A percentile compares a stretch with the other conserved stretches of the same genome.
phyloP scores from a whole-genome alignment of 2,329 filamentous ascomycete genomes.

The Epichloe festucae region DNA sequence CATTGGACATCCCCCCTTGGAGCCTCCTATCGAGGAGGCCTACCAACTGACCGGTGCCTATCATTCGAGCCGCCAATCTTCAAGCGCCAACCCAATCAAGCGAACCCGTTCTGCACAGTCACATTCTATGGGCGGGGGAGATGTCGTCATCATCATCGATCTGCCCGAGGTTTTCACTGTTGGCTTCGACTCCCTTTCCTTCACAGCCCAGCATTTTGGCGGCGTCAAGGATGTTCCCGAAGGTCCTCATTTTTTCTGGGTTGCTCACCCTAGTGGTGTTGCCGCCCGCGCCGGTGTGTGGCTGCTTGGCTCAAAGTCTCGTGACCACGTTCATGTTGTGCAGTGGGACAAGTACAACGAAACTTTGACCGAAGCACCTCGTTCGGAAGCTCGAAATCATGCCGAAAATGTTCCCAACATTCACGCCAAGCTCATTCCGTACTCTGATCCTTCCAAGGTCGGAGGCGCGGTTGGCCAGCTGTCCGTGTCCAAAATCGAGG shows the following conservation, averaged over 20 bases:
- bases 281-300: slow-evolving; percentile 45
- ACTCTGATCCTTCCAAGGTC: slow-evolving; percentile 23
- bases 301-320: slow-evolving; percentile 28
- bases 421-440: slow-evolving; percentile 31
- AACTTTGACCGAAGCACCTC: slow-evolving; percentile 34
- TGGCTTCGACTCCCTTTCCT: slow-evolving; percentile 38
- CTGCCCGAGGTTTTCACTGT: slow-evolving; percentile 38
- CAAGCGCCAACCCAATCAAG: background rate
- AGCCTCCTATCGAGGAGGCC: slow-evolving; percentile 8
- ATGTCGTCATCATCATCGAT: slow-evolving; percentile 39
- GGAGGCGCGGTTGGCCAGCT: slow-evolving; percentile 9
- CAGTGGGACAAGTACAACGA: slow-evolving; percentile 46
- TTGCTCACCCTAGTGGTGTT: slow-evolving; percentile 32
- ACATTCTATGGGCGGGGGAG: slow-evolving; percentile 28
- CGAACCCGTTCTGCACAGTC: slow-evolving; percentile 8
- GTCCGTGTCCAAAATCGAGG: slow-evolving; percentile 9
- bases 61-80: background rate
- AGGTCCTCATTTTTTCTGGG: slow-evolving; percentile 49
- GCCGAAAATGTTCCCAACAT: slow-evolving; percentile 26
- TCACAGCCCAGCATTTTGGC: slow-evolving; percentile 33
- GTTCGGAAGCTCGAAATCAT: slow-evolving; percentile 32
- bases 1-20: slow-evolving; percentile 19
- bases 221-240: slow-evolving; percentile 42
- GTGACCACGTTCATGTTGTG: slow-evolving; percentile 29
- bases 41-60: background rate